These are phyloP conservation scores for Boletellus deceptivus DNA, from an alignment of 1,284 basidiomycete genomes.

Conservation along the genomic window DNA sequence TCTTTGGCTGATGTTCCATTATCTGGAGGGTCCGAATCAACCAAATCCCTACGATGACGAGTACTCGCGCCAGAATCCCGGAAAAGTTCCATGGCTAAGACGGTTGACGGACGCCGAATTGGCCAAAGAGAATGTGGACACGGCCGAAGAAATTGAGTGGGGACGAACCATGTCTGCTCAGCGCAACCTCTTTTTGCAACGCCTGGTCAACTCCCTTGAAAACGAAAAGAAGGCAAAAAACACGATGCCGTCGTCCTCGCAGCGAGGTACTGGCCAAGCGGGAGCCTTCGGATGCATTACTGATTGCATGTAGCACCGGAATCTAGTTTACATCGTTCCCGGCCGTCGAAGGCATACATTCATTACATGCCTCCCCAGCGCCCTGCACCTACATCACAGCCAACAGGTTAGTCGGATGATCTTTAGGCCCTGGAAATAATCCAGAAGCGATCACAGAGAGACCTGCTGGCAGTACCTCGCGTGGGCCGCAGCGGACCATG, in stretches of 20 bases:
- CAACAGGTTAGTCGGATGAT: conserved; percentile 19
- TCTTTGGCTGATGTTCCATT: conserved; percentile 77
- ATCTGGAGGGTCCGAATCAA: conserved; percentile 59
- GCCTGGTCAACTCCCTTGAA: conserved; percentile 49
- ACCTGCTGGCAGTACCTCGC: conserved; percentile 11
- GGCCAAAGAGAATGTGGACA: conserved; percentile 64
- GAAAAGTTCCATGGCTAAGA: conserved; percentile 56
- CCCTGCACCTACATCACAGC: conserved; percentile 14
- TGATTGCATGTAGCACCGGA: conserved; percentile 23
- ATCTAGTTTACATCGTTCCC: conserved; percentile 27
- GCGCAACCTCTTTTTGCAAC: conserved; percentile 61
- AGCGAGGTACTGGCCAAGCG: conserved; percentile 23
- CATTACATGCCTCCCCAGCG: conserved; percentile 37
- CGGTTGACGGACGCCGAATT: conserved; percentile 49
- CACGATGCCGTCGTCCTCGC: conserved; percentile 21
- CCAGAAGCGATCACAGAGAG: conserved; percentile 22
- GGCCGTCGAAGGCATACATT: conserved; percentile 37
- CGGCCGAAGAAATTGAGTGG: conserved; percentile 63
- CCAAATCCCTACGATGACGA: conserved; percentile 68
- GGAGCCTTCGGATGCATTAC: neutral
- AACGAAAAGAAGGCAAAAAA: conserved; percentile 47
- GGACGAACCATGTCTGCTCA: conserved; percentile 64
- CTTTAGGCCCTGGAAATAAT: neutral
- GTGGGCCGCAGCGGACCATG: conserved; percentile 36
- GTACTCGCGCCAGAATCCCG: conserved; percentile 46